Base-by-base conservation (phyloP, 306 rosid species). In the Quercus robur region DNA sequence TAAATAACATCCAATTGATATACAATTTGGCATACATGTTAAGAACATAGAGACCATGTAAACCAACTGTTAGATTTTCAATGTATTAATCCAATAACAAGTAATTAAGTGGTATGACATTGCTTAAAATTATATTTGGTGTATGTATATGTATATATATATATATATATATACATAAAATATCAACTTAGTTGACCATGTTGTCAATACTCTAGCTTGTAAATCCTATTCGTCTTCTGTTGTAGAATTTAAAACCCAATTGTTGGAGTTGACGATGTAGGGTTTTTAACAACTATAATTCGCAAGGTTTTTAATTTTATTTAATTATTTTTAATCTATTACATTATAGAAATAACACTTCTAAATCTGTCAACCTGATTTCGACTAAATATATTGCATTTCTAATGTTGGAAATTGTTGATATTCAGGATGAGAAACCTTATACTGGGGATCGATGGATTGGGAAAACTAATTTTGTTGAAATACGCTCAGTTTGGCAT, bases 401-500 rank as follows among this genome's bases (percentile, higher is more conserved):
- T 79, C 56, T 68, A 5, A 57, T 41, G 23, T 20, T 46, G 46
- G 25, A 57, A 76, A 52, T 74, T 72, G 75, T 74, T 85, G 74
- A 52, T 78, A 61, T 82, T 69, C 86, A 93, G 98, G 94, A 79
- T 73, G 86, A 64, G 57, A 80, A 73, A 86, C 59, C 58, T 75
- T 10, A 15, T 77, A 52, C 66, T 17, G 58, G 75, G 28, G 77
- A 75, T 25, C 86, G 71, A 78, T 93, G 98, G 99, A 85, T 85
- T 75, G 98, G 98, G 56, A 95, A 95, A 88, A 73, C 84, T 72
- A 90, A 95, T 72, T 95, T 93, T 88, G 98, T 95, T 10, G 99
- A 95, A 84, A 90, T 93, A 76, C 99, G 98, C 83, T 78, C 99
- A 71, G 91, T 84, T 90, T 88, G 95, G 92, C 99, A 95, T 81